These are phyloP conservation scores for Adansonia digitata DNA, from an alignment of 345 rosid genomes.

Conservation along the genomic window DNA sequence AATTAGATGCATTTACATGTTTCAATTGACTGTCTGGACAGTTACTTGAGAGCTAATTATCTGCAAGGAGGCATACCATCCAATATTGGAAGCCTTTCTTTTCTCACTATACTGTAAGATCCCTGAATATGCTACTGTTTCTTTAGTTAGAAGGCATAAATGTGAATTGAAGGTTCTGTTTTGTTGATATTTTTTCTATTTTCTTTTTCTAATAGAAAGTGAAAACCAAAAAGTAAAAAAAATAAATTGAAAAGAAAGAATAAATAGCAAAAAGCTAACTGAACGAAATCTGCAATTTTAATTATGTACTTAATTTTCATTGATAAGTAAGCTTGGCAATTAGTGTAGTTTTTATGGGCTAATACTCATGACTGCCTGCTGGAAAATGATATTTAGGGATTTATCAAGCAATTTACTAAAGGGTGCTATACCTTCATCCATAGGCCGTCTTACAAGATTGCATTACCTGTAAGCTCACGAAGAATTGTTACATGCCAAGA, in stretches of 20 bases:
- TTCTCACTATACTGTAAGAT: conserved; percentile 71
- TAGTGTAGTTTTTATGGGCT: not conserved
- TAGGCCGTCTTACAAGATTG: conserved; percentile 63
- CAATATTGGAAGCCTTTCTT: conserved; percentile 69
- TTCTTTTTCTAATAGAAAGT: not conserved
- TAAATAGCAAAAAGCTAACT: no score
- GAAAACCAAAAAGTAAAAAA: no score
- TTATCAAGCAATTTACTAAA: conserved; percentile 83
- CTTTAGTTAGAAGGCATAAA: not conserved
- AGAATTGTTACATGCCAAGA: not conserved
- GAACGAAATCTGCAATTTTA: no score
- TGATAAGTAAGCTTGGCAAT: not conserved
- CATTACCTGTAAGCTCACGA: conserved; percentile 51
- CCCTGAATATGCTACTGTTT: not conserved
- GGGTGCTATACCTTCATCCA: conserved; percentile 83
- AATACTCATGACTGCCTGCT: not conserved
- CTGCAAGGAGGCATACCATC: conserved; percentile 91
- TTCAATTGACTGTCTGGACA: conserved; percentile 20
- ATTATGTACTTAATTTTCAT: no score
- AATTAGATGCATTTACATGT: conserved; percentile 6
- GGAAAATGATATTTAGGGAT: conserved; percentile 49
- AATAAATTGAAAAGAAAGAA: no score
- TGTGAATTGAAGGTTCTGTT: not conserved
- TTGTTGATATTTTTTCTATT: not conserved
- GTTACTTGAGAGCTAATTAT: conserved; percentile 87